phyloP scores from a whole-genome alignment of 1,139 yeast genomes.

The Yamadazyma pseudoaaseri region DNA sequence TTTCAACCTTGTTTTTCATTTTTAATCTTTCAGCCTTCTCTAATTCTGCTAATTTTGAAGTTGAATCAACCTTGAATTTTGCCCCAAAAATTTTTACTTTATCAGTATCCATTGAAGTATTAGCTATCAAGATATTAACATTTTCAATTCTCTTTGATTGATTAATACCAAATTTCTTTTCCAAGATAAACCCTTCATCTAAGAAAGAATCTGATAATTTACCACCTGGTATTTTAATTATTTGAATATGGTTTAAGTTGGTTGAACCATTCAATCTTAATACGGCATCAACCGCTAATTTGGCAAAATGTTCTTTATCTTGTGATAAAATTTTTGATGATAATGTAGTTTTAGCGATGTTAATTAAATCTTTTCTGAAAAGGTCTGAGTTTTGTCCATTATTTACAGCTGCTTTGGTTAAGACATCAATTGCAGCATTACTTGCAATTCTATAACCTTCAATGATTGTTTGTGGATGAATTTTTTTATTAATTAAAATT shows the following conservation, averaged over 20 bases:
- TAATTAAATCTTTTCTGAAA: constrained; percentile 75
- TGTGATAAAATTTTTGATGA: constrained; percentile 94
- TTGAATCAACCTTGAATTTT: constrained; percentile 93
- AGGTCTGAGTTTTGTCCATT: constrained; percentile 58
- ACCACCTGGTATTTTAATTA: constrained; percentile 92
- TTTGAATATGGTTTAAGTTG: constrained; percentile 91
- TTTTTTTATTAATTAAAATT: constrained; percentile 83
- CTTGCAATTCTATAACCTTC: constrained; percentile 94
- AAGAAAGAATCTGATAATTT: constrained; percentile 86
- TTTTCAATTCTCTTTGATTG: constrained; percentile 86
- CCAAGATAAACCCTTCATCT: constrained; percentile 92
- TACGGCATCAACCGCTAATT: constrained; percentile 92
- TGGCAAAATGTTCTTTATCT: constrained; percentile 86
- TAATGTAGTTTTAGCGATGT: constrained; percentile 90
- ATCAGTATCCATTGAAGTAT: constrained; percentile 96
- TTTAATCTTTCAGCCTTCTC: constrained; percentile 94
- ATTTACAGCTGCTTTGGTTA: constrained; percentile 76
- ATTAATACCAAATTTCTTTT: constrained; percentile 88
- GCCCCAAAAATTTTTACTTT: constrained; percentile 98
- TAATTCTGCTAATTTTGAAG: constrained; percentile 89
- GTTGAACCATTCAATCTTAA: constrained; percentile 90
- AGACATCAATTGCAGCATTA: constrained; percentile 75
- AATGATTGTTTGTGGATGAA: constrained; percentile 96
- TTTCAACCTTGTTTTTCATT: constrained; percentile 88
- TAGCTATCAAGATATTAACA: constrained; percentile 87